Evolutionary conservation across 495 filamentous ascomycete genomes (phyloP).

Genomic region (Aspergillus asperescens): DNA sequence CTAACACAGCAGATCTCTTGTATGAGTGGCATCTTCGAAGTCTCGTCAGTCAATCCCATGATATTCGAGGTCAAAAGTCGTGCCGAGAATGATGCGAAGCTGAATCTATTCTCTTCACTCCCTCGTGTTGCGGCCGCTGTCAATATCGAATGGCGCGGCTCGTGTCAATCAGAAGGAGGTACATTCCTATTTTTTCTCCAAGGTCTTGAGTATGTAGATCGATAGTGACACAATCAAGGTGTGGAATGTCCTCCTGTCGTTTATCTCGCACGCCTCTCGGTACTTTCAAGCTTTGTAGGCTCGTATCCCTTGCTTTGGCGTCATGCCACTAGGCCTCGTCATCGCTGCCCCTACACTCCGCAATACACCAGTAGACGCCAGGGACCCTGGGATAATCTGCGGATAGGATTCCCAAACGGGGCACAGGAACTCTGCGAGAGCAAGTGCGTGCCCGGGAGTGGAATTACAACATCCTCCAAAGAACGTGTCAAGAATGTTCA

Average conservation of each 20-base stretch:
- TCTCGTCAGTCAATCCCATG: slow-evolving; percentile 44
- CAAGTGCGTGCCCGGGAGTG: not conserved
- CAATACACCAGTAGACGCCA: too few relatives aligned
- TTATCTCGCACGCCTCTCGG: too few relatives aligned
- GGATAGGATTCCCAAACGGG: not conserved
- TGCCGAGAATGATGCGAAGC: slow-evolving; percentile 38
- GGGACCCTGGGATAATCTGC: not conserved
- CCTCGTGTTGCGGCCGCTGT: slow-evolving; percentile 47
- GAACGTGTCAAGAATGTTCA: slow-evolving; percentile 1
- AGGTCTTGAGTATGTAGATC: not conserved
- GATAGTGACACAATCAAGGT: not conserved
- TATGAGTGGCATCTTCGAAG: slow-evolving; percentile 46
- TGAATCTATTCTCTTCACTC: slow-evolving; percentile 29
- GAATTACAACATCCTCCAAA: not conserved
- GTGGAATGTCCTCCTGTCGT: too few relatives aligned
- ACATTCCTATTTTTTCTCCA: slow-evolving; percentile 27
- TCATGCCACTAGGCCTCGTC: not conserved
- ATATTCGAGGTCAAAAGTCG: slow-evolving; percentile 47
- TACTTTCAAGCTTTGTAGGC: not conserved
- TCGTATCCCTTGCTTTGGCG: slow-evolving; percentile 2
- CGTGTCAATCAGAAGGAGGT: slow-evolving; percentile 49
- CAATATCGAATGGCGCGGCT: slow-evolving; percentile 35
- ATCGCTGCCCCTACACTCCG: not conserved
- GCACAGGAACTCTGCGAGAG: not conserved
- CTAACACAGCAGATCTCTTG: too few relatives aligned